Percentiles rank a stretch among this genome's conserved stretches.
Conservation (phyloP, 2,329 filamentous ascomycete genomes). For the Geoglossum cookeanum region DNA sequence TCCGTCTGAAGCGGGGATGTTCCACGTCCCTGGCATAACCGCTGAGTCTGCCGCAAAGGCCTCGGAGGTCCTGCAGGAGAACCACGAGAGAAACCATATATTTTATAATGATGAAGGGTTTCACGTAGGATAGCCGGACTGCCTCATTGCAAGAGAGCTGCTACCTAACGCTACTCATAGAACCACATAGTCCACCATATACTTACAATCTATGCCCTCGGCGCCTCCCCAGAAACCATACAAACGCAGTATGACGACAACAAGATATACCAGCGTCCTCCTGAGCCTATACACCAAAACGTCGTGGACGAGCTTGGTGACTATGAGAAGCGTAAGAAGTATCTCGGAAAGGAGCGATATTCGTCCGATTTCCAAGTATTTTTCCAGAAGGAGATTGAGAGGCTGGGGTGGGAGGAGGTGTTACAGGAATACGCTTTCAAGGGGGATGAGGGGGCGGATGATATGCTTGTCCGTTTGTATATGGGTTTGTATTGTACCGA, state of each 20-base stretch:
- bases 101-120: constrained; percentile 61
- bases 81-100: constrained; percentile 52
- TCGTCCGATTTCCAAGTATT: constrained; percentile 62
- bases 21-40: constrained; percentile 26
- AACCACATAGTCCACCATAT: constrained; percentile 68
- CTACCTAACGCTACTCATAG: constrained; percentile 8
- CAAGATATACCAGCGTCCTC: constrained; percentile 42
- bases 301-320: constrained; percentile 38
- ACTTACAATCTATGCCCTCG: constrained; percentile 57
- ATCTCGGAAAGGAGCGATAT: constrained; percentile 42
- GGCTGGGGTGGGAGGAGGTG: constrained; percentile 39
- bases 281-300: constrained; percentile 26
- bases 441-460: constrained; percentile 42
- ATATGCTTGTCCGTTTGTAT: constrained; percentile 50
- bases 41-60: constrained; percentile 41
- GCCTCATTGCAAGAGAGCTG: too few species aligned
- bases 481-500: constrained; percentile 26
- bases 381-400: constrained; percentile 55
- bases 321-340: constrained; percentile 34
- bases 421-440: constrained; percentile 51
- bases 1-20: constrained; percentile 25
- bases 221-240: constrained; percentile 40
- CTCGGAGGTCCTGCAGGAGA: constrained; percentile 53
- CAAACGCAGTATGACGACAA: constrained; percentile 47
- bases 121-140: constrained; percentile 26